Conservation (phyloP, 805 yeast species). For the Maudiozyma serrabonitensis region DNA sequence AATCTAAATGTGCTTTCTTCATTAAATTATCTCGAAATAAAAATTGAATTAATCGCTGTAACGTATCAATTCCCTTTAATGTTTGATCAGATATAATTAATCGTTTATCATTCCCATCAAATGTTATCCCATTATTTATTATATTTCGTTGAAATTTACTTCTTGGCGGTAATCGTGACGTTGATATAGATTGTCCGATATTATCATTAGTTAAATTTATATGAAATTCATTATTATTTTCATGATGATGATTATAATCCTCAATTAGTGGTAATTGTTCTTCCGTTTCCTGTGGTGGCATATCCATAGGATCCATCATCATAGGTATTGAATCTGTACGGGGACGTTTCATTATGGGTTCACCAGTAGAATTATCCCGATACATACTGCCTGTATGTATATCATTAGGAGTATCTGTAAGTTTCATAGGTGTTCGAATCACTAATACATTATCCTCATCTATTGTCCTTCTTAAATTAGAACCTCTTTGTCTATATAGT, state of each 20-base stretch:
- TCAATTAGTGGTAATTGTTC: not conserved
- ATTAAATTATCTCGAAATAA: slow-evolving; percentile 18
- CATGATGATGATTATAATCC: not conserved
- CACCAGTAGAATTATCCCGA: too few species aligned
- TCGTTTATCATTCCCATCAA: slow-evolving; percentile 3
- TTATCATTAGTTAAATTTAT: slow-evolving; percentile 2
- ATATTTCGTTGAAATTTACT: not conserved
- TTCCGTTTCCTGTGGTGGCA: not conserved
- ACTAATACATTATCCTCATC: slow-evolving; percentile 16
- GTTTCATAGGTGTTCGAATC: slow-evolving; percentile 11
- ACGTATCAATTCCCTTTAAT: slow-evolving; percentile 18
- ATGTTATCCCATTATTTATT: slow-evolving; percentile 3
- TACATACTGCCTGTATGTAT: too few species aligned
- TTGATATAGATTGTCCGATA: not conserved
- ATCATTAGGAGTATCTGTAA: not conserved
- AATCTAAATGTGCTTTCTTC: slow-evolving; percentile 18
- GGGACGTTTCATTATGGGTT: too few species aligned
- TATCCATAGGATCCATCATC: not conserved
- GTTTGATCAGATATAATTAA: slow-evolving; percentile 20
- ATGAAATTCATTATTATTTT: not conserved
- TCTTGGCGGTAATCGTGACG: not conserved
- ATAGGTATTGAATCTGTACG: not conserved
- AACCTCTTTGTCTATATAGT: slow-evolving; percentile 26
- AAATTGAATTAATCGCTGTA: slow-evolving; percentile 13
- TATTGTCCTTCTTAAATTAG: slow-evolving; percentile 17